These are phyloP conservation scores for Alternaria brassicicola DNA, from an alignment of 2,329 filamentous ascomycete species.

Conservation along the genomic window DNA sequence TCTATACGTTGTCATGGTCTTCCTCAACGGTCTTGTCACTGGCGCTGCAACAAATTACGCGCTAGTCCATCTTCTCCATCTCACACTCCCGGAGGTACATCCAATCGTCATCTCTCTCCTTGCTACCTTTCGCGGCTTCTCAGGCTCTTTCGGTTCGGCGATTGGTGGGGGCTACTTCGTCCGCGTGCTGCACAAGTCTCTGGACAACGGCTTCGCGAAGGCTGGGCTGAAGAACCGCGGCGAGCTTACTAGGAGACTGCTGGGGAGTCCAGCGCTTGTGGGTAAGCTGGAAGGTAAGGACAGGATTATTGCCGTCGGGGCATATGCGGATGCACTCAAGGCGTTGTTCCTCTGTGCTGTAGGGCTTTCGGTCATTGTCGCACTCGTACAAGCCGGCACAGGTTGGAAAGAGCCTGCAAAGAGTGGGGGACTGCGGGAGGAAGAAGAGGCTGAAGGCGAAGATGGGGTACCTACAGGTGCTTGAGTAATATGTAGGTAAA, in stretches of 20 bases:
- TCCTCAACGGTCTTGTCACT: slow-evolving; percentile 73
- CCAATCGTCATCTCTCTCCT: slow-evolving; percentile 78
- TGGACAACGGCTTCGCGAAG: slow-evolving; percentile 64
- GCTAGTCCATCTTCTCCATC: slow-evolving; percentile 77
- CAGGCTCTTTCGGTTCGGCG: slow-evolving; percentile 78
- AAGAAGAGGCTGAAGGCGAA: slow-evolving; percentile 33
- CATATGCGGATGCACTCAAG: slow-evolving; percentile 62
- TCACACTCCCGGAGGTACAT: slow-evolving; percentile 69
- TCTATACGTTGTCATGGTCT: slow-evolving; percentile 65
- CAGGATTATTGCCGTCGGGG: slow-evolving; percentile 57
- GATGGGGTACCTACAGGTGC: slow-evolving; percentile 26
- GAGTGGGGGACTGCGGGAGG: slow-evolving; percentile 18
- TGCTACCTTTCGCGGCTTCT: slow-evolving; percentile 81
- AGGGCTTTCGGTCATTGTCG: slow-evolving; percentile 56
- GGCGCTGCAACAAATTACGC: slow-evolving; percentile 81
- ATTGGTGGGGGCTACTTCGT: slow-evolving; percentile 79
- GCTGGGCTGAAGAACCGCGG: slow-evolving; percentile 48
- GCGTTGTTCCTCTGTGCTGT: slow-evolving; percentile 60
- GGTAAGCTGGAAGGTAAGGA: slow-evolving; percentile 56
- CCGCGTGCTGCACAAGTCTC: slow-evolving; percentile 61
- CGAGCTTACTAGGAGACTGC: slow-evolving; percentile 59
- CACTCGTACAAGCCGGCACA: slow-evolving; percentile 62
- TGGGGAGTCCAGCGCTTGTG: slow-evolving; percentile 66
- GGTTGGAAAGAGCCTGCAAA: slow-evolving; percentile 58
- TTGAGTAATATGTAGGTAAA: slow-evolving; percentile 7